These are phyloP conservation scores for Tylopilus felleus DNA, from an alignment of 768 basidiomycete genomes.

Conservation along the genomic window DNA sequence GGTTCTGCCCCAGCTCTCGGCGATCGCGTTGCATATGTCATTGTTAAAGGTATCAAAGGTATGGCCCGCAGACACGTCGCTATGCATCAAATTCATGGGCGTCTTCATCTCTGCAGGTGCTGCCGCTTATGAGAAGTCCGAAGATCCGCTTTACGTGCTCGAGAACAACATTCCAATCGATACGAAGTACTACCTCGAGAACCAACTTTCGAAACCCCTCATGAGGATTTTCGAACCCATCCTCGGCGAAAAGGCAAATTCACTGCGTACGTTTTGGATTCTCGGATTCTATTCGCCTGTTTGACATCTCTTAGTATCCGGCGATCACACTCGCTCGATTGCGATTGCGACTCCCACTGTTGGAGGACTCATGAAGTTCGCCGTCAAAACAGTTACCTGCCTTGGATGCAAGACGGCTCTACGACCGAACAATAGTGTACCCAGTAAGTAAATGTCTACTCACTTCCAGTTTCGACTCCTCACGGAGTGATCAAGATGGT, in stretches of 20 bases:
- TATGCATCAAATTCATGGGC: background rate
- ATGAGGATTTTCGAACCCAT: conserved; percentile 99
- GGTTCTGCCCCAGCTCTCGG: conserved; percentile 97
- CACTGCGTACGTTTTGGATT: conserved; percentile 56
- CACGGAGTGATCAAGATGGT: conserved; percentile 50
- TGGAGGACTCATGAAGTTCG: conserved; percentile 98
- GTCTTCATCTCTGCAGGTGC: conserved; percentile 54
- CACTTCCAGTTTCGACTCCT: conserved; percentile 1
- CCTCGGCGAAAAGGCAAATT: conserved; percentile 85
- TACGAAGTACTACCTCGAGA: conserved; percentile 96
- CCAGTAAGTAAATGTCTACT: conserved; percentile 43
- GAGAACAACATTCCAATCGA: conserved; percentile 99
- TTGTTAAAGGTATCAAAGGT: conserved; percentile 96
- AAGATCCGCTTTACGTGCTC: conserved; percentile 94
- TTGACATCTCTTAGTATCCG: conserved; percentile 61
- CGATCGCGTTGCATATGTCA: conserved; percentile 98
- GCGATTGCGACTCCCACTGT: conserved; percentile 95
- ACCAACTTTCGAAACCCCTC: conserved; percentile 94
- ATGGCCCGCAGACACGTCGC: background rate
- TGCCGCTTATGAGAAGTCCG: conserved; percentile 97
- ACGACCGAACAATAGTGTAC: conserved; percentile 68
- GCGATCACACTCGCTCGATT: conserved; percentile 94
- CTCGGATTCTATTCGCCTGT: background rate
- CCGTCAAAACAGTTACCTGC: conserved; percentile 93
- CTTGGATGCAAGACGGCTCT: conserved; percentile 93